These are phyloP conservation scores for Colletotrichum paranaense DNA, from an alignment of 2,329 filamentous ascomycete species.

Conservation along the genomic window DNA sequence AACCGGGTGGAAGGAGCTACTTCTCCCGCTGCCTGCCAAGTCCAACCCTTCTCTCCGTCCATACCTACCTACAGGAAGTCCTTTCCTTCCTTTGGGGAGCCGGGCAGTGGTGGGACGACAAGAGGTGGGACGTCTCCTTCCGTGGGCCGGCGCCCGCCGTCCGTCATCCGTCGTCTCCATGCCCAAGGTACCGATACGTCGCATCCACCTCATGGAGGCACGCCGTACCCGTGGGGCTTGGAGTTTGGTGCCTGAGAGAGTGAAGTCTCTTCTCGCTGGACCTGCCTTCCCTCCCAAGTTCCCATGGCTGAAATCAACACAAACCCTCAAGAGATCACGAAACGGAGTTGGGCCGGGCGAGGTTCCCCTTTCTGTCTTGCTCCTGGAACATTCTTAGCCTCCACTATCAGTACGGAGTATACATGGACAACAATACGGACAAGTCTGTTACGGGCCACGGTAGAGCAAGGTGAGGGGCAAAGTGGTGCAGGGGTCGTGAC, in stretches of 20 bases:
- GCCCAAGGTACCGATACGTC: not conserved
- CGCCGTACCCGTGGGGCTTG: not conserved
- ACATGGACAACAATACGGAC: not conserved
- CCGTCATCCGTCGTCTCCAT: slow-evolving; percentile 16
- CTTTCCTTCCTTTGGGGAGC: not conserved
- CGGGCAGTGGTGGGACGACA: slow-evolving; percentile 27
- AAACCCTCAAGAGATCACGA: not conserved
- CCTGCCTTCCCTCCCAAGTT: not conserved
- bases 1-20: not conserved
- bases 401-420: not conserved
- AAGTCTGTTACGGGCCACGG: too few relatives aligned
- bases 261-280: not conserved
- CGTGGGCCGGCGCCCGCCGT: slow-evolving; percentile 7
- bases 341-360: not conserved
- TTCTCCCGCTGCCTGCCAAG: slow-evolving; percentile 14
- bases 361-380: not conserved
- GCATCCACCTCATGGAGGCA: not conserved
- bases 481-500: not conserved
- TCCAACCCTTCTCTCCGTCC: not conserved
- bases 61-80: too few relatives aligned
- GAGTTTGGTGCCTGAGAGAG: not conserved
- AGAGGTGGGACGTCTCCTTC: slow-evolving; percentile 18
- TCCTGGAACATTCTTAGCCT: not conserved
- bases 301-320: not conserved
- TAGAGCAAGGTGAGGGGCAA: not conserved